phyloP scores from a whole-genome alignment of 768 basidiomycete genomes.

The Phlegmacium glaucopus region DNA sequence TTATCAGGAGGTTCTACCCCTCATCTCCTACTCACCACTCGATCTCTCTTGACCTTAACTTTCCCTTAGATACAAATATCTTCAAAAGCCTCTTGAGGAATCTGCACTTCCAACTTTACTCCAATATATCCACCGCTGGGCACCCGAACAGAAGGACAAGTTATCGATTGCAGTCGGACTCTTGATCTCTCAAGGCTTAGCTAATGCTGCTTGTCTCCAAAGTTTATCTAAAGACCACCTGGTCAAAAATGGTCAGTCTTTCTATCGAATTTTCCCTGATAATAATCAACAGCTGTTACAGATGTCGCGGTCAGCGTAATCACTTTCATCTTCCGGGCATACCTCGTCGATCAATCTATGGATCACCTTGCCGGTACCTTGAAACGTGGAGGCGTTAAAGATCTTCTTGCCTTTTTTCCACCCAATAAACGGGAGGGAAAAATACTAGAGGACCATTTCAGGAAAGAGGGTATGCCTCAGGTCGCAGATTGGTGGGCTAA shows the following conservation, averaged over 20 bases:
- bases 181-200: conserved; percentile 80
- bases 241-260: conserved; percentile 79
- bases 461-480: conserved; percentile 67
- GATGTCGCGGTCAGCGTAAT: conserved; percentile 77
- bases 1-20: conserved; percentile 77
- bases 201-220: conserved; percentile 71
- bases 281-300: conserved; percentile 23
- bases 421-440: conserved; percentile 73
- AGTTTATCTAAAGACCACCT: conserved; percentile 91
- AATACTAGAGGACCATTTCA: conserved; percentile 84
- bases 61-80: conserved; percentile 87
- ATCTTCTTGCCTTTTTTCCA: conserved; percentile 87
- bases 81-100: conserved; percentile 94
- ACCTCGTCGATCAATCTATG: conserved; percentile 79
- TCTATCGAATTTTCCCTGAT: conserved; percentile 2
- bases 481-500: conserved; percentile 95
- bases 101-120: conserved; percentile 77
- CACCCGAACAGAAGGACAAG: conserved; percentile 73
- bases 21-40: not conserved
- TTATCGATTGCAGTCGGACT: conserved; percentile 79
- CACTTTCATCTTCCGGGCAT: conserved; percentile 77
- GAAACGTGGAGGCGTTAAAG: conserved; percentile 81
- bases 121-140: conserved; percentile 89
- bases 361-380: conserved; percentile 84
- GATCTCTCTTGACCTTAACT: conserved; percentile 9